phyloP scores from a whole-genome alignment of 441 rosid species.

The Pelargonium australe region DNA sequence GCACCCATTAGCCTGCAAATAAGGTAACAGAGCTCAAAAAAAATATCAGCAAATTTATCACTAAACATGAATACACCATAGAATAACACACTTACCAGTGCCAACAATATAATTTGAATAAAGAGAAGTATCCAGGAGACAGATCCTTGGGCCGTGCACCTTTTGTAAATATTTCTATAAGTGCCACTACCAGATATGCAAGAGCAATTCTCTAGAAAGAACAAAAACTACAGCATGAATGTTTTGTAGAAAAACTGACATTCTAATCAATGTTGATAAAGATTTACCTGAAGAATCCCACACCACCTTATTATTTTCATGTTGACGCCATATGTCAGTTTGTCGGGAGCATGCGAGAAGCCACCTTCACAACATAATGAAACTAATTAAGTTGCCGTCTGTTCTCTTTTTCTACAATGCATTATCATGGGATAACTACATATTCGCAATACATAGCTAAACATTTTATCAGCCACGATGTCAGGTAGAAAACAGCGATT shows the following conservation, averaged over 20 bases:
- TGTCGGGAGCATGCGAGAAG: slow-evolving; percentile 78
- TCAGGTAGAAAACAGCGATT: no score
- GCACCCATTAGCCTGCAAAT: slow-evolving; percentile 58
- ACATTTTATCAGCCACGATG: no score
- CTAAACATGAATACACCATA: neutral
- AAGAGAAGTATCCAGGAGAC: slow-evolving; percentile 33
- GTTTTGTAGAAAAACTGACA: neutral
- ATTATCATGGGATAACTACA: no score
- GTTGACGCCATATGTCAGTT: slow-evolving; percentile 68
- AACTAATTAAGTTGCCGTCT: slow-evolving; percentile 1
- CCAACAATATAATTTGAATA: slow-evolving; percentile 48
- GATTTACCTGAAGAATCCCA: slow-evolving; percentile 81
- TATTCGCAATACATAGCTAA: no score
- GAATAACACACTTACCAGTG: slow-evolving; percentile 48
- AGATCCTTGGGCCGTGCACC: slow-evolving; percentile 25
- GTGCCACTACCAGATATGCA: slow-evolving; percentile 58
- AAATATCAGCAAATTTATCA: neutral
- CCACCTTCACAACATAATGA: slow-evolving; percentile 46
- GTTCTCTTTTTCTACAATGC: no score
- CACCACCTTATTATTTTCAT: slow-evolving; percentile 63
- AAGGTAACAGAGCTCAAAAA: slow-evolving; percentile 8
- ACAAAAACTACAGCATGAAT: slow-evolving; percentile 12
- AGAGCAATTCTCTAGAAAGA: slow-evolving; percentile 71
- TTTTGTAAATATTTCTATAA: slow-evolving; percentile 58
- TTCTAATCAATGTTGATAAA: neutral